A percentile compares a stretch with the other conserved stretches of the same genome.
phyloP scores from a whole-genome alignment of 2,329 filamentous ascomycete species.

The Atkinsonella texensis region DNA sequence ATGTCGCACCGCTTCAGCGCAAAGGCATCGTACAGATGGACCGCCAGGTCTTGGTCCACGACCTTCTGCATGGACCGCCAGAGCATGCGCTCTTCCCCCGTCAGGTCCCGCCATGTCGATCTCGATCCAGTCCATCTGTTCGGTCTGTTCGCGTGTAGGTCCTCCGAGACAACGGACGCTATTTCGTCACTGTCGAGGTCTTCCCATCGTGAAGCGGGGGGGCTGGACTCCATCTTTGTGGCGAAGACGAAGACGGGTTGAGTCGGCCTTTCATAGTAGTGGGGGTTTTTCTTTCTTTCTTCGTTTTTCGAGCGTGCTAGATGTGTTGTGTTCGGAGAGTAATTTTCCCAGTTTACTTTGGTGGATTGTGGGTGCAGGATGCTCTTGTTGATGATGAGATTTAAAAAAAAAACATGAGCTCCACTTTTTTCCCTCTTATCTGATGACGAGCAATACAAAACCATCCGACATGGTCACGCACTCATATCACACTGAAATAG shows the following conservation, averaged over 20 bases:
- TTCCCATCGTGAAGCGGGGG: slow-evolving; percentile 19
- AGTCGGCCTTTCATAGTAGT: too few relatives aligned
- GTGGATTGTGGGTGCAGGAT: too few relatives aligned
- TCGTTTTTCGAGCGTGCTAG: too few relatives aligned
- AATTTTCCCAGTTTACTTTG: too few relatives aligned
- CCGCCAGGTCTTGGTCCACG: slow-evolving; percentile 53
- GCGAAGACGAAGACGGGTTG: not conserved
- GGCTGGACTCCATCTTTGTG: not conserved
- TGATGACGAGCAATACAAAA: too few relatives aligned
- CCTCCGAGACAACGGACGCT: slow-evolving; percentile 33
- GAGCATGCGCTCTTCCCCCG: slow-evolving; percentile 49
- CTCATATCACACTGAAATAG: too few relatives aligned
- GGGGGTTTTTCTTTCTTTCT: not conserved
- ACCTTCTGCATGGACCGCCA: slow-evolving; percentile 50
- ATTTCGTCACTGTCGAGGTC: slow-evolving; percentile 34
- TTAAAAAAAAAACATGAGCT: not conserved
- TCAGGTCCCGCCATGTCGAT: slow-evolving; percentile 54
- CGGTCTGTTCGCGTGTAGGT: slow-evolving; percentile 39
- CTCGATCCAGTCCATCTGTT: slow-evolving; percentile 62
- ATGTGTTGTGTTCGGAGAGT: not conserved
- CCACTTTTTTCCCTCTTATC: too few relatives aligned
- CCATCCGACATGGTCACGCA: too few relatives aligned
- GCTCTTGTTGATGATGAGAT: too few relatives aligned
- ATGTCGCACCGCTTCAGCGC: slow-evolving; percentile 40
- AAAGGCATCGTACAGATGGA: slow-evolving; percentile 72